Evolutionary conservation across 2,329 filamentous ascomycete species (phyloP), one percentile per base, ranked within the genome.

Genomic region (Metarhizium robertsii): DNA sequence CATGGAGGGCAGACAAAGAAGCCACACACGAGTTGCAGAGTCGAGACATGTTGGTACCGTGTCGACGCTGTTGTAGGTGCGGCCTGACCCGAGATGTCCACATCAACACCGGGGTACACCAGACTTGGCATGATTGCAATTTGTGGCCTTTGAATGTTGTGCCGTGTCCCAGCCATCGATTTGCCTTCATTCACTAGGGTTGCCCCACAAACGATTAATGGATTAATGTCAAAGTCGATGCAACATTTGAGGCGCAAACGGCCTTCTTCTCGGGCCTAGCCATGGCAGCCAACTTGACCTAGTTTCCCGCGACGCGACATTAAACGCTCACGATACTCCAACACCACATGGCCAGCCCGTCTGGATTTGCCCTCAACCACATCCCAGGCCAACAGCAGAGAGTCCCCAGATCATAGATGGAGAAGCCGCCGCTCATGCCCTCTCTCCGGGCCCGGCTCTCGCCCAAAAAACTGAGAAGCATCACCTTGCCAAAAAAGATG

Each of bases 401-500:
- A 13, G 5, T 40, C 10, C 3, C 38, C 38, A 16, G 38, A 2
- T 11, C 30, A 32, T 46, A 18, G 5, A 60, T 60, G 59, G 56
- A 59, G 57, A 60, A 62, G n/a, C 65, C 66, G 40, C 54, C 67
- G 57, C 63, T 63, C 18, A 62, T 66, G 25, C 67, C 66, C 43
- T 62, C 67, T 3, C 63, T 48, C 20, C 45, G 45, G 25, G 25
- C 7, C 4, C n/a, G 11, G 32, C 42, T 54, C 6, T 20, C 36
- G 5, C 34, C 67, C 45, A 65, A 64, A 55, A 65, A 64, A 55
- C 63, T 71, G 53, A 63, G 67, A 47, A 70, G 70, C 58, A 66
- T 53, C 51, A 60, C 66, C 43, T 63, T 79, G 42, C 77, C 77
- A 2, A 75, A 73, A 20, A 77, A 78, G 57, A 67, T 80, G 57